Conservation (phyloP, 108 stramenopile species). For the Skeletonema potamos region DNA sequence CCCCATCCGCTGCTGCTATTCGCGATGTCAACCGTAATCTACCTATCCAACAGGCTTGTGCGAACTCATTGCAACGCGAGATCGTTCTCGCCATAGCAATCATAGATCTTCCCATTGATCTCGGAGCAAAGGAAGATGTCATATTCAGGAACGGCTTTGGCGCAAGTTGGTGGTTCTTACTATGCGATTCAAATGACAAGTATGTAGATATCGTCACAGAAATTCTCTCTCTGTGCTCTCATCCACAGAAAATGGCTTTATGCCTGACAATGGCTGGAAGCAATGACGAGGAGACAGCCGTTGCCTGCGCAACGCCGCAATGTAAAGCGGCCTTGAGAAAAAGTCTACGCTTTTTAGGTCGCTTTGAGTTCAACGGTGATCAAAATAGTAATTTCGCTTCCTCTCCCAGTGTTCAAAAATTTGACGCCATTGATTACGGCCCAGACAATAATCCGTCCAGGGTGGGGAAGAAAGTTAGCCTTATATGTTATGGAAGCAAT, state of each 20-base stretch:
- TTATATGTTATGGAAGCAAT: constrained; percentile 60
- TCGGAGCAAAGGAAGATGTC: constrained; percentile 56
- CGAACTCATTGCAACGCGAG: constrained; percentile 64
- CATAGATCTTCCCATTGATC: constrained; percentile 77
- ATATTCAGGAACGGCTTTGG: constrained; percentile 57
- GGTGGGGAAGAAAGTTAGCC: constrained; percentile 54
- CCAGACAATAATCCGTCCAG: constrained; percentile 24
- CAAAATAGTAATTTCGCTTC: constrained; percentile 22
- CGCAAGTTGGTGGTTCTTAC: constrained; percentile 81
- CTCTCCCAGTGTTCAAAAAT: constrained; percentile 44
- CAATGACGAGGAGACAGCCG: constrained; percentile 30
- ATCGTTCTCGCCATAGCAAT: constrained; percentile 80
- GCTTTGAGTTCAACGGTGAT: constrained; percentile 70
- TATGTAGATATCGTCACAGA: constrained; percentile 67
- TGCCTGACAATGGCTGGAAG: constrained; percentile 50
- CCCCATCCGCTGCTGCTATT: constrained; percentile 55
- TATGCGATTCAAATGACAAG: constrained; percentile 79
- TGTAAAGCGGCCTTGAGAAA: constrained; percentile 53
- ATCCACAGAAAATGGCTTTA: constrained; percentile 67
- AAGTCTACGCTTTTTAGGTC: constrained; percentile 66
- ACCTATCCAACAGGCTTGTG: constrained; percentile 79
- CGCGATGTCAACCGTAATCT: constrained; percentile 63
- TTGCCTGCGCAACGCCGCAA: constrained; percentile 66
- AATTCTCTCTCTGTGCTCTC: constrained; percentile 70
- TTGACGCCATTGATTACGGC: constrained; percentile 76